A percentile compares a stretch with the other conserved stretches of the same genome.
Evolutionary conservation across 2,329 filamentous ascomycete genomes (phyloP).

Genomic region (Graphilbum fragrans): DNA sequence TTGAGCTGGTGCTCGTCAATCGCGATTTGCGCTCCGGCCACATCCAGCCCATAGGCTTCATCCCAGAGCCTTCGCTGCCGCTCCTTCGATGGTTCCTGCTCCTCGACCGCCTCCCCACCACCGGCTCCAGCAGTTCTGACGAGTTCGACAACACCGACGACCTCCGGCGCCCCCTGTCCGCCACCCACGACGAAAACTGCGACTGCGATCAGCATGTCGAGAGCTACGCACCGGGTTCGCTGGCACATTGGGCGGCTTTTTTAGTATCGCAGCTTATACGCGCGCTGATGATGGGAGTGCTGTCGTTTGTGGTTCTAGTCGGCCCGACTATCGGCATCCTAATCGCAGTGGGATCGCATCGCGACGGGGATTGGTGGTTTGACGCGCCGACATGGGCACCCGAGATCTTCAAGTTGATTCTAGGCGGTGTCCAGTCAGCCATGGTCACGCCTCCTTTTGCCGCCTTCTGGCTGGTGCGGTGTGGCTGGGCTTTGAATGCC

Average conservation of each 20-base stretch:
- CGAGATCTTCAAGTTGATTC: constrained; percentile 35
- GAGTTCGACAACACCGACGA: background rate
- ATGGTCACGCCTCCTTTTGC: constrained; percentile 35
- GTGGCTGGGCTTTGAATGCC: constrained; percentile 26
- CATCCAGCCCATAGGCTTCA: constrained; percentile 35
- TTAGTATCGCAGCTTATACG: constrained; percentile 22
- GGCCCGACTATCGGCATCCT: constrained; percentile 29
- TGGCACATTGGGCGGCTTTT: constrained; percentile 20
- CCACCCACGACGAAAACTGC: constrained; percentile 8
- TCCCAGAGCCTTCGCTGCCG: constrained; percentile 18
- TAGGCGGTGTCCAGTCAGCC: constrained; percentile 32
- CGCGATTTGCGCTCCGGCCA: constrained; percentile 29
- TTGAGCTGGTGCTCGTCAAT: constrained; percentile 34
- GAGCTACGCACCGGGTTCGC: constrained; percentile 15
- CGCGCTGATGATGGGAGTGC: constrained; percentile 22
- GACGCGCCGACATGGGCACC: constrained; percentile 27
- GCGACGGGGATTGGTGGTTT: constrained; percentile 31
- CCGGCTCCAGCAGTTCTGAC: background rate
- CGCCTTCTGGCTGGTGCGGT: constrained; percentile 36
- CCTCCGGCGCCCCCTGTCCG: constrained; percentile 1
- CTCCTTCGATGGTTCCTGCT: constrained; percentile 32
- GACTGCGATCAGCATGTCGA: constrained; percentile 8
- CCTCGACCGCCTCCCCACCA: constrained; percentile 17
- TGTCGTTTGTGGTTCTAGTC: constrained; percentile 30
- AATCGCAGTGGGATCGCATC: constrained; percentile 21